phyloP scores from a whole-genome alignment of 495 filamentous ascomycete species.

The Tetracladium marchalianum region DNA sequence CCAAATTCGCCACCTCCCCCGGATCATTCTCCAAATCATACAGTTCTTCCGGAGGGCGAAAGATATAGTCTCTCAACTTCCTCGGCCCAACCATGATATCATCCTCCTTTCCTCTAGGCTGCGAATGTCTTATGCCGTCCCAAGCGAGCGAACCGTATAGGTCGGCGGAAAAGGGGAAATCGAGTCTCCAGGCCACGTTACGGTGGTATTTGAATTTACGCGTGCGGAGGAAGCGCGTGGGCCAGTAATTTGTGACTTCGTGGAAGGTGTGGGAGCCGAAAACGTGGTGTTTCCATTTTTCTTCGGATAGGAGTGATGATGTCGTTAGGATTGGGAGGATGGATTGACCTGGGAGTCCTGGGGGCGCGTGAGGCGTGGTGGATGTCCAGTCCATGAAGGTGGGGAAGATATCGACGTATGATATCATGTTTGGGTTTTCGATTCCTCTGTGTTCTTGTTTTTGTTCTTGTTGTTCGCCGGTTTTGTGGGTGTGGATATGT shows the following conservation, averaged over 20 bases:
- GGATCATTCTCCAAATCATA: slow-evolving; percentile 34
- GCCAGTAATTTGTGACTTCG: slow-evolving; percentile 38
- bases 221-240: slow-evolving; percentile 33
- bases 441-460: slow-evolving; percentile 4
- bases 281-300: slow-evolving; percentile 18
- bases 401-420: slow-evolving; percentile 36
- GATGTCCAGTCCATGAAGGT: slow-evolving; percentile 30
- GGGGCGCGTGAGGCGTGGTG: neutral
- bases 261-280: slow-evolving; percentile 42
- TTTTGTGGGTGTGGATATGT: slow-evolving; percentile 7
- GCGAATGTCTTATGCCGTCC: slow-evolving; percentile 32
- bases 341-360: slow-evolving; percentile 17
- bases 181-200: slow-evolving; percentile 33
- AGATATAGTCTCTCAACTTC: slow-evolving; percentile 27
- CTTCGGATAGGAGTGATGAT: slow-evolving; percentile 11
- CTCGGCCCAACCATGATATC: slow-evolving; percentile 28
- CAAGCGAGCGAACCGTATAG: slow-evolving; percentile 32
- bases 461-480: too few species aligned
- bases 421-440: slow-evolving; percentile 33
- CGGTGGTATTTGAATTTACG: slow-evolving; percentile 35
- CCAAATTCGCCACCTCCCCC: slow-evolving; percentile 28
- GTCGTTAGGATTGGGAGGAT: slow-evolving; percentile 28
- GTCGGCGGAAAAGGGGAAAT: slow-evolving; percentile 37
- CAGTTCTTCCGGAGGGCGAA: slow-evolving; percentile 30
- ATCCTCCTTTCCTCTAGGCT: slow-evolving; percentile 5